Base-by-base conservation (phyloP, 305 asterid species). In the Petunia hybrid region DNA sequence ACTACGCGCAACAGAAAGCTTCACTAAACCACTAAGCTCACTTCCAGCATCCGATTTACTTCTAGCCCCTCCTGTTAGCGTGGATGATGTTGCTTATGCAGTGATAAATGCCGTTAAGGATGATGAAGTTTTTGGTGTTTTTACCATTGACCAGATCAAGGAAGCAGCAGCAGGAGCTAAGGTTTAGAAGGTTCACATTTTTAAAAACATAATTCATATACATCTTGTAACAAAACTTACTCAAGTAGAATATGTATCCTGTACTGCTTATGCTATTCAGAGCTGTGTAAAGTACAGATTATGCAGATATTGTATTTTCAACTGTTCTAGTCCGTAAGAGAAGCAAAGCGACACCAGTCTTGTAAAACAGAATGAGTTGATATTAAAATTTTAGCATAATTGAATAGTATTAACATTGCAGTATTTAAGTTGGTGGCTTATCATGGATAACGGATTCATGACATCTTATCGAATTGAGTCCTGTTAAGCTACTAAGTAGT, bases 61-160 rank as follows among this genome's bases (percentile, higher is more conserved):
- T 73, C 84, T 96, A 86, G 97, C 97, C 81, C 97, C 97, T 8
- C 99, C 98, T 0, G 94, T 96, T 74, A 92, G 96, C 45, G 99
- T 93, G 45, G 97, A 93, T 5, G 97, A 94, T 77, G 89, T 96
- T 39, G 99, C 98, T 4, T 87, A 71, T 74, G 99, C 99, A 35
- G 98, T 85, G 39, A 76, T 94, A 78, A 94, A 90, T 22, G 97
- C 98, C 0, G 90, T 91, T 8, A 81, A 81, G 2, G 97, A 94
- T 59, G 99, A 94, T 45, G 92, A 92, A 66, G 74, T 88, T 89
- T 96, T 96, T 59, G 99, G 99, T 46, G 83, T 92, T 71, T 94
- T 96, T 91, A 93, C 96, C 2, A 93, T 96, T 35, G 95, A 92
- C 76, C 99, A 96, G 81, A 96, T 96, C 83, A 93, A 89, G 92